phyloP scores from a whole-genome alignment of 169 alveolate species.

The Amoebophrya sp. region DNA sequence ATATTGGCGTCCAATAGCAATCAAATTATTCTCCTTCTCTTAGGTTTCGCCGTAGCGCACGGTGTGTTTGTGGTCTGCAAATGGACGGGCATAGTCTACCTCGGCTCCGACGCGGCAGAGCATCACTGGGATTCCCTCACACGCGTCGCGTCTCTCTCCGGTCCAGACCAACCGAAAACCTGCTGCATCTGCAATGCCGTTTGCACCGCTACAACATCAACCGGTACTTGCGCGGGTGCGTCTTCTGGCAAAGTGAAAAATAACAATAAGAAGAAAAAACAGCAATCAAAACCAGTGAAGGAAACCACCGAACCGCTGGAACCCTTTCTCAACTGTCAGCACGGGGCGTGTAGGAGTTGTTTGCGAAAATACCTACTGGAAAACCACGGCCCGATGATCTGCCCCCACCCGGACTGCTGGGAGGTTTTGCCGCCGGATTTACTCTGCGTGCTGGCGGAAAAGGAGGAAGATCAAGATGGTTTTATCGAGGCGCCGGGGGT shows the following conservation, averaged over 20 bases:
- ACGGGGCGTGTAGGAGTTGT: neutral
- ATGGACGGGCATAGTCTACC: neutral
- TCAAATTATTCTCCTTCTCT: too few species aligned
- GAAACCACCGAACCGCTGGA: neutral
- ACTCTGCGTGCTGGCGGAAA: neutral
- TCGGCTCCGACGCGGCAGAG: conserved; percentile 3
- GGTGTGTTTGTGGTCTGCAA: neutral
- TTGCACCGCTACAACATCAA: too few species aligned
- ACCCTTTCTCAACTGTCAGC: neutral
- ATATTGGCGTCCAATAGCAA: too few species aligned
- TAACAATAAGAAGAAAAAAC: too few species aligned
- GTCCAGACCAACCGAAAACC: neutral
- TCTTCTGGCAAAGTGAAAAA: too few species aligned
- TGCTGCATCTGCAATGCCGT: neutral
- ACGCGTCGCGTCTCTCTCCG: neutral
- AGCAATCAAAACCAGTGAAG: neutral
- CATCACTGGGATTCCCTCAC: neutral
- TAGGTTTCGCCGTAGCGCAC: neutral
- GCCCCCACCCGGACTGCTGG: conserved; percentile 25
- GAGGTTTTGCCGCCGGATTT: neutral
- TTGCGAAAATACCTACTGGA: neutral
- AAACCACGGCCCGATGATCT: neutral
- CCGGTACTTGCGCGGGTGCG: too few species aligned
- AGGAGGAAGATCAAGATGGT: neutral
- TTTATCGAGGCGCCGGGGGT: too few species aligned